phyloP scores from a whole-genome alignment of 345 rosid species.

The Lepidium africanum region DNA sequence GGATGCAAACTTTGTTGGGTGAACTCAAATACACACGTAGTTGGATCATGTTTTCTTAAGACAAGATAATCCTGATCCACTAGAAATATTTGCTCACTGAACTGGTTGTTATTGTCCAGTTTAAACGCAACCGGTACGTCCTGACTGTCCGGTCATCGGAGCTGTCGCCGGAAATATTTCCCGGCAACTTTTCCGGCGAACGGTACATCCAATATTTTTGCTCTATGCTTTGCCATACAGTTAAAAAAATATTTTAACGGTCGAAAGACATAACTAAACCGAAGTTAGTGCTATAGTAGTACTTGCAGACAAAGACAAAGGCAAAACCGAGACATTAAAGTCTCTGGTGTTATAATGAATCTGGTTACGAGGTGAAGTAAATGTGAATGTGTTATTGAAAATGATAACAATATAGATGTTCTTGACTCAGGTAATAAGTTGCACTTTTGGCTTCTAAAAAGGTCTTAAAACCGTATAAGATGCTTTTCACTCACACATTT shows the following conservation, averaged over 20 bases:
- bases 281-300: background rate
- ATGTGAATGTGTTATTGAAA: background rate
- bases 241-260: background rate
- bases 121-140: too few relatives aligned
- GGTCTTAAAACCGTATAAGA: constrained; percentile 1
- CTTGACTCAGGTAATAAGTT: background rate
- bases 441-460: background rate
- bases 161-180: too few relatives aligned
- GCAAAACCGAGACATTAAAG: background rate
- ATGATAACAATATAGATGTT: background rate
- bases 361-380: background rate
- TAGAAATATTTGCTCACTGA: too few relatives aligned
- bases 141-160: too few relatives aligned
- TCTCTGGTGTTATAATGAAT: background rate
- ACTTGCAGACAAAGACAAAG: background rate
- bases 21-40: background rate
- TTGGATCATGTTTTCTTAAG: background rate
- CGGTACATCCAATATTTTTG: too few relatives aligned
- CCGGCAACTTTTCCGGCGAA: too few relatives aligned
- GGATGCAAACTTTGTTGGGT: background rate
- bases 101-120: too few relatives aligned
- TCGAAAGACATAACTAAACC: background rate
- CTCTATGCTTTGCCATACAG: too few relatives aligned
- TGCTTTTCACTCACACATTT: background rate
- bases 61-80: too few relatives aligned